phyloP scores from a whole-genome alignment of 257 asterid species.

The Fraxinus pennsylvanica region DNA sequence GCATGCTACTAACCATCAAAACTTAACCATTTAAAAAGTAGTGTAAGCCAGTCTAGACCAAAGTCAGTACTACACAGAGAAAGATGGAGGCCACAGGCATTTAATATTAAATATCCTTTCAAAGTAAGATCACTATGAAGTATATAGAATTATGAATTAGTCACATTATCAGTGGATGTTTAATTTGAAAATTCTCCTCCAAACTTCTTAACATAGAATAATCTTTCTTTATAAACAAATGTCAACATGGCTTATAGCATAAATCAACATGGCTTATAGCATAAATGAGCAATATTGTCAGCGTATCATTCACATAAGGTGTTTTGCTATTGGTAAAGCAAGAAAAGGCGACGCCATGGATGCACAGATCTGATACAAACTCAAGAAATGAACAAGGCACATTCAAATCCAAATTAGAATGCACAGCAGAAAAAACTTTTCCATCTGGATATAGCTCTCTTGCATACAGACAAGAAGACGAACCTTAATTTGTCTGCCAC shows the following conservation, averaged over 20 bases:
- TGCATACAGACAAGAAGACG: conserved; percentile 10
- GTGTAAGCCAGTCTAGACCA: background rate
- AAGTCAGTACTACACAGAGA: background rate
- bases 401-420: background rate
- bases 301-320: background rate
- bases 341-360: background rate
- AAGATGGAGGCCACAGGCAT: background rate
- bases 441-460: background rate
- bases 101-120: too few relatives aligned
- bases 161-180: background rate
- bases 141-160: background rate
- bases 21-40: background rate
- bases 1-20: background rate
- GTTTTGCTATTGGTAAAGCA: background rate
- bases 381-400: background rate
- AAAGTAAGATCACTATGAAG: too few relatives aligned
- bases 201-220: background rate
- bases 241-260: background rate
- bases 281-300: background rate
- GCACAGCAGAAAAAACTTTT: background rate
- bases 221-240: background rate
- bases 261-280: background rate
- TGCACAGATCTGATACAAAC: background rate
- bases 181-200: background rate
- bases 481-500: conserved; percentile 88